Conservation (phyloP, 306 rosid genomes). For the Corylus americana region DNA sequence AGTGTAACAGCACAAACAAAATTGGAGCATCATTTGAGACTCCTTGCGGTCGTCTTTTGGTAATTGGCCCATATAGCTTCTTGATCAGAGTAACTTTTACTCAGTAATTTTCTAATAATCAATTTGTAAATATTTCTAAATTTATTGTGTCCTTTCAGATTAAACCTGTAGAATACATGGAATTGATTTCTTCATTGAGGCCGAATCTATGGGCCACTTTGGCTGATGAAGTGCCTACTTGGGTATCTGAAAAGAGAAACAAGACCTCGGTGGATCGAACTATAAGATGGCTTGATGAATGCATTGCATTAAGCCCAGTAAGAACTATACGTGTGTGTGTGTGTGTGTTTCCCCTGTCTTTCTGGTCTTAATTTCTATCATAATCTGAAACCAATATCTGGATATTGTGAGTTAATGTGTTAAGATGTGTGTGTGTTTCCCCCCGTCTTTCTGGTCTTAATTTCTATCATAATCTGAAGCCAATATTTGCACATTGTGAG, state of each 20-base stretch:
- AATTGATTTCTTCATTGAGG: constrained; percentile 68
- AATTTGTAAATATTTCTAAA: background rate
- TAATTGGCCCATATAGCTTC: constrained; percentile 31
- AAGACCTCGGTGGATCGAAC: constrained; percentile 85
- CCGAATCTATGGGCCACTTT: constrained; percentile 83
- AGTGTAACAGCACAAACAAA: constrained; percentile 52
- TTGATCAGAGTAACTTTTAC: background rate
- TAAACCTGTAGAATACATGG: constrained; percentile 74
- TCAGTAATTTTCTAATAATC: background rate
- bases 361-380: constrained; percentile 10
- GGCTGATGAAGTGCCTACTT: constrained; percentile 94
- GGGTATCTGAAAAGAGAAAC: constrained; percentile 87
- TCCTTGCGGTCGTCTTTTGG: constrained; percentile 83
- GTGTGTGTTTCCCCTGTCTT: constrained; percentile 12
- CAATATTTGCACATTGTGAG: background rate
- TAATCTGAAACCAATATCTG: constrained; percentile 7
- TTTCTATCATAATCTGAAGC: constrained; percentile 10
- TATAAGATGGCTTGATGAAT: constrained; percentile 88
- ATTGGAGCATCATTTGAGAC: constrained; percentile 84
- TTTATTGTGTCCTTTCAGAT: constrained; percentile 46
- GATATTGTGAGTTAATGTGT: background rate
- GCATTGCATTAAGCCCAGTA: constrained; percentile 65
- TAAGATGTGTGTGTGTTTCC: constrained; percentile 11
- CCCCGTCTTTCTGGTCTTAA: constrained; percentile 5
- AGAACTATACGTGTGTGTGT: constrained; percentile 4